These are phyloP conservation scores for Ophiostoma novo-ulmi DNA, from an alignment of 2,329 filamentous ascomycete species.

Conservation along the genomic window DNA sequence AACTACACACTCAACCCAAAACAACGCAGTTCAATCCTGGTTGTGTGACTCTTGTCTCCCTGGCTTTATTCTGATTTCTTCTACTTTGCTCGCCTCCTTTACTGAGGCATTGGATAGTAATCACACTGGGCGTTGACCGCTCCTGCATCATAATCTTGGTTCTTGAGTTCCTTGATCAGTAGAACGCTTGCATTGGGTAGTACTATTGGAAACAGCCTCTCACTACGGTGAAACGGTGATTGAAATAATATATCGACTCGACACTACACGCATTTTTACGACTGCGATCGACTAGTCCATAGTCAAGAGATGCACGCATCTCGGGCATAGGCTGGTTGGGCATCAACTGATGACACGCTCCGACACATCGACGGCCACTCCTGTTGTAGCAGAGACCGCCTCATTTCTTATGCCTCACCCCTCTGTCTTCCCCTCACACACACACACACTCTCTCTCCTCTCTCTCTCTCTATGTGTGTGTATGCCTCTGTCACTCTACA, in stretches of 20 bases:
- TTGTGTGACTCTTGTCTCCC: not conserved
- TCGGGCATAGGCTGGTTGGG: not conserved
- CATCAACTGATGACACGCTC: not conserved
- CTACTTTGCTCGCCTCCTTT: not conserved
- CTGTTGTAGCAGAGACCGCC: not conserved
- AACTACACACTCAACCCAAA: not conserved
- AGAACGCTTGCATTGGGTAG: not conserved
- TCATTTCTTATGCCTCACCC: not conserved
- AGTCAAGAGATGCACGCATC: not conserved
- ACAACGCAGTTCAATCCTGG: not conserved
- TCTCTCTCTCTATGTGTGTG: not conserved
- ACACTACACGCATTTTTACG: no score
- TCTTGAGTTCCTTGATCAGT: not conserved
- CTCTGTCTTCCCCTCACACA: not conserved
- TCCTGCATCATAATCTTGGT: not conserved
- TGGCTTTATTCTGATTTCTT: not conserved
- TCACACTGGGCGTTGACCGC: not conserved
- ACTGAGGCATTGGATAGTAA: not conserved
- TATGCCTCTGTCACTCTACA: not conserved
- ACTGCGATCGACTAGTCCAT: no score
- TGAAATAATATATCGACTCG: no score
- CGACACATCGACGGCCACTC: not conserved
- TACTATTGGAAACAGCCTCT: not conserved
- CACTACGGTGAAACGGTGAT: no score
- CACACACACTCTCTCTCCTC: not conserved